Evolutionary conservation across 805 yeast genomes (phyloP).

Genomic region (Metschnikowia gelsemii): DNA sequence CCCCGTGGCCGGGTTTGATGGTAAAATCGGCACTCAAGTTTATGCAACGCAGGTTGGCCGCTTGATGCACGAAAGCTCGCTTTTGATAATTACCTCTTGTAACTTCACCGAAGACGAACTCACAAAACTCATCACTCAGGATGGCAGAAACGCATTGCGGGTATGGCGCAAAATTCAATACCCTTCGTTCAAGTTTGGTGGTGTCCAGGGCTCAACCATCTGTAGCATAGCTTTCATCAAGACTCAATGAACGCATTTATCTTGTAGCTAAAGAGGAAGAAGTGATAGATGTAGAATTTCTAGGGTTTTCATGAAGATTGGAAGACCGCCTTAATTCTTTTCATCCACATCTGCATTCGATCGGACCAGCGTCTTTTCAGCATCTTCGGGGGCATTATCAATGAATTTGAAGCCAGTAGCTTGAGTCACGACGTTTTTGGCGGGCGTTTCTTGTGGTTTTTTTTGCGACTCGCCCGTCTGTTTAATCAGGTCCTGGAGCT

Average conservation of each 20-base stretch:
- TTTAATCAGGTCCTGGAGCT: slow-evolving; percentile 25
- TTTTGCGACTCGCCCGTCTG: neutral
- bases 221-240: slow-evolving; percentile 79
- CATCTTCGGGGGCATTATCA: neutral
- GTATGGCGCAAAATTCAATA: slow-evolving; percentile 70
- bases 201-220: slow-evolving; percentile 81
- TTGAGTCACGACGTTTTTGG: neutral
- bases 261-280: too few relatives aligned
- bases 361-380: neutral
- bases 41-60: slow-evolving; percentile 62
- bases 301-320: too few relatives aligned
- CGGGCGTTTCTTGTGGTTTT: neutral
- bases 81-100: slow-evolving; percentile 82
- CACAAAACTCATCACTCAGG: slow-evolving; percentile 48
- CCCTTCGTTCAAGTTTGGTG: slow-evolving; percentile 87
- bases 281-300: too few relatives aligned
- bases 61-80: slow-evolving; percentile 54
- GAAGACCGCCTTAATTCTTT: neutral
- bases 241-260: slow-evolving; percentile 1
- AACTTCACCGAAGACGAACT: slow-evolving; percentile 87
- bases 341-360: slow-evolving; percentile 8
- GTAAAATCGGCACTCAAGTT: slow-evolving; percentile 50
- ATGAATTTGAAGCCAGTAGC: slow-evolving; percentile 14
- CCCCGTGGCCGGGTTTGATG: slow-evolving; percentile 42
- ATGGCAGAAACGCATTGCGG: slow-evolving; percentile 42